Conservation (phyloP, 768 basidiomycete genomes). For the Phanerochaete carnosa region DNA sequence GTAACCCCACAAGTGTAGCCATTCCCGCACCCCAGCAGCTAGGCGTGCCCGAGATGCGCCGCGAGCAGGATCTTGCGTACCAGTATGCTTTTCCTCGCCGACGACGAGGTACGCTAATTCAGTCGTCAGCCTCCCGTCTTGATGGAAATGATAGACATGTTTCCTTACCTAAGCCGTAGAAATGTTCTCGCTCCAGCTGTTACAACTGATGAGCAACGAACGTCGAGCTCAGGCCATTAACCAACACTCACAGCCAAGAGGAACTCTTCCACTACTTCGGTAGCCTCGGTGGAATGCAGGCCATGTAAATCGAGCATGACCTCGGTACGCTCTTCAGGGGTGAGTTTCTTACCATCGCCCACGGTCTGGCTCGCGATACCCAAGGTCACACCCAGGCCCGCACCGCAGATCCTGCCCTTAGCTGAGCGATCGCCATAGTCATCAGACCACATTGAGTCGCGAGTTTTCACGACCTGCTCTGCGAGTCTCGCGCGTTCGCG, state of each 20-base stretch:
- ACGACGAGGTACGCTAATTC: slow-evolving; percentile 78
- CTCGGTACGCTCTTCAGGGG: slow-evolving; percentile 89
- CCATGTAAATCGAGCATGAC: slow-evolving; percentile 88
- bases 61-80: slow-evolving; percentile 78
- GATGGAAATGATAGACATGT: background rate
- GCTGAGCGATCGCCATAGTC: slow-evolving; percentile 76
- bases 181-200: slow-evolving; percentile 85
- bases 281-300: slow-evolving; percentile 89
- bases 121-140: background rate
- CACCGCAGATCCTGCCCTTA: slow-evolving; percentile 74
- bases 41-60: slow-evolving; percentile 83
- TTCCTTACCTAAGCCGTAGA: slow-evolving; percentile 74
- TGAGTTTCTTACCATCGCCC: slow-evolving; percentile 52
- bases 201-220: background rate
- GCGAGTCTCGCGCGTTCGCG: slow-evolving; percentile 74
- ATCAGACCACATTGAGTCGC: slow-evolving; percentile 78
- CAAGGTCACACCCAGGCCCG: slow-evolving; percentile 80
- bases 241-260: slow-evolving; percentile 68
- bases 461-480: slow-evolving; percentile 68
- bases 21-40: slow-evolving; percentile 84
- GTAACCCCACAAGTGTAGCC: slow-evolving; percentile 92
- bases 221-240: background rate
- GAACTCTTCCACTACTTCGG: slow-evolving; percentile 87
- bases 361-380: slow-evolving; percentile 71
- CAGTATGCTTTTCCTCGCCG: slow-evolving; percentile 95